Evolutionary conservation across 371 early-diverging fungal species (phyloP).

Genomic region (Conidiobolus coronatus): DNA sequence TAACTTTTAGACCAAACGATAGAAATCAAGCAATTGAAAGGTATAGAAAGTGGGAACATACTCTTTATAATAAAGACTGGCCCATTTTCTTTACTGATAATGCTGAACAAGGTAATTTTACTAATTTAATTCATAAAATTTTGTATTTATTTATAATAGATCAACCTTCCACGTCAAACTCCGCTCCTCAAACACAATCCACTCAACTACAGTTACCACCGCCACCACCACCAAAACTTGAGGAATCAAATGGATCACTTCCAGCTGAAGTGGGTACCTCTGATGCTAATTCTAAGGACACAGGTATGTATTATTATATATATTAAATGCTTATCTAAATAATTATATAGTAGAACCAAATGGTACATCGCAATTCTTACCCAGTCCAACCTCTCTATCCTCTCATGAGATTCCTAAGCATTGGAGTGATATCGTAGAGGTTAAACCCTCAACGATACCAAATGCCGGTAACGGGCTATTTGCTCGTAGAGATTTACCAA

Average conservation of each 20-base stretch:
- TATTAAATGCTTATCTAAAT: not conserved
- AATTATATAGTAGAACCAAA: not conserved
- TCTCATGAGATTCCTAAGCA: constrained; percentile 20
- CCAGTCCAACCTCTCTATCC: constrained; percentile 12
- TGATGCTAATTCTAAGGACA: not conserved
- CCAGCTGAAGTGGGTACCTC: not conserved
- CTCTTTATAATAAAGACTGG: constrained; percentile 45
- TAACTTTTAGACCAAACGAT: constrained; percentile 51
- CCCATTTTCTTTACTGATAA: constrained; percentile 41
- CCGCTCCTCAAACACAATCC: not conserved
- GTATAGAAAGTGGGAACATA: constrained; percentile 48
- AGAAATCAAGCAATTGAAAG: constrained; percentile 40
- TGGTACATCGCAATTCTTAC: not conserved
- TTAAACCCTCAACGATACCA: constrained; percentile 30
- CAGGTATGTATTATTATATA: not conserved
- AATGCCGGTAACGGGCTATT: constrained; percentile 52
- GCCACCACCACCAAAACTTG: not conserved
- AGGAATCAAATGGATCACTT: not conserved
- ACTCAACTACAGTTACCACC: not conserved
- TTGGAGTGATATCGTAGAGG: constrained; percentile 32
- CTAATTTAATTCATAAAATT: not conserved
- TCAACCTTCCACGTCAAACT: not conserved
- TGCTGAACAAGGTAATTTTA: constrained; percentile 7
- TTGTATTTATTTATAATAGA: not conserved
- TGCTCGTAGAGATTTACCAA: constrained; percentile 44